phyloP scores from a whole-genome alignment of 441 rosid species.

The Corymbia calophylla region DNA sequence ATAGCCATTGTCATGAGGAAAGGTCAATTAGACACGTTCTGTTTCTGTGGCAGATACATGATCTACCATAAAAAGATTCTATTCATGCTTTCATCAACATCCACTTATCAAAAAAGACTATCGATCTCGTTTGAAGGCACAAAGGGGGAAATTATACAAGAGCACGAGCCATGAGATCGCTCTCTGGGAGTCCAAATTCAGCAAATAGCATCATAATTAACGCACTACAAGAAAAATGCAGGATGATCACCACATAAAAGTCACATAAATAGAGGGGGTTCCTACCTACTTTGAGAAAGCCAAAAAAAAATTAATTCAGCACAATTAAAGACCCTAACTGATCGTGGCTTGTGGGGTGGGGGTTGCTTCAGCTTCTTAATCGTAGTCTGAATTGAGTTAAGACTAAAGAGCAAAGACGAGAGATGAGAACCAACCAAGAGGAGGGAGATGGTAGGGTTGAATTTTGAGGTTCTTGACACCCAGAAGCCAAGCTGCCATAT shows the following conservation, averaged over 20 bases:
- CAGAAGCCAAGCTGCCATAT: slow-evolving; percentile 96
- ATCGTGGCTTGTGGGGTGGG: background rate
- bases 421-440: slow-evolving; percentile 45
- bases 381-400: background rate
- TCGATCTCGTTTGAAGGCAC: background rate
- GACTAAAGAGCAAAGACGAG: background rate
- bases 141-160: background rate
- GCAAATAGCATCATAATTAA: background rate
- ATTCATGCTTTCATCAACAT: background rate
- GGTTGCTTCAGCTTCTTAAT: background rate
- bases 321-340: background rate
- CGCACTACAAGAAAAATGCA: background rate
- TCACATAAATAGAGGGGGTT: background rate
- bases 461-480: slow-evolving; percentile 82
- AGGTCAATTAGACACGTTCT: background rate
- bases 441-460: slow-evolving; percentile 80
- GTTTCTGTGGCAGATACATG: background rate
- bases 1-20: background rate
- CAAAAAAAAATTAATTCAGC: background rate
- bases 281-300: background rate
- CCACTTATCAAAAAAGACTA: background rate
- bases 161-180: background rate
- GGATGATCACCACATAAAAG: background rate
- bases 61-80: background rate
- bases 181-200: background rate